Conservation (phyloP, 495 filamentous ascomycete species). For the Neurospora sp. region DNA sequence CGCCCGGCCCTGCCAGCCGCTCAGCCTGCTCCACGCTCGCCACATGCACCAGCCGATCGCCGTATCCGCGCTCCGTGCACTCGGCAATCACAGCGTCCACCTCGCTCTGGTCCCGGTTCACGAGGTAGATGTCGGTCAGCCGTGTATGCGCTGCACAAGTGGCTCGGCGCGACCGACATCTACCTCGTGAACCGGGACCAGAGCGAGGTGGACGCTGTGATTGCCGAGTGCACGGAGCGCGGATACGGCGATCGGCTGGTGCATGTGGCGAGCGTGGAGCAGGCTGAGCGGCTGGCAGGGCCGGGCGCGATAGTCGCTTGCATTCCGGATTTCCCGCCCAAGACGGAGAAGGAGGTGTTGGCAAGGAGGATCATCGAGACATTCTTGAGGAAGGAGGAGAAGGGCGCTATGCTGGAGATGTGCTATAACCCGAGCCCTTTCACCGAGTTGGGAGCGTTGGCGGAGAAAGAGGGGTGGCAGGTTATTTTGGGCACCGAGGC, state of each 20-base stretch:
- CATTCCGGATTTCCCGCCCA: constrained; percentile 60
- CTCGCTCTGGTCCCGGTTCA: too few species aligned
- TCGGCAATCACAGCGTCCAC: too few species aligned
- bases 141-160: constrained; percentile 57
- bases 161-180: constrained; percentile 52
- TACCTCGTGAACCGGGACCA: constrained; percentile 63
- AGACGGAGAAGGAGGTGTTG: constrained; percentile 46
- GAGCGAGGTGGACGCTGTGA: constrained; percentile 52
- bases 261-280: constrained; percentile 43
- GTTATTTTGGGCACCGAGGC: constrained; percentile 62
- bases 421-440: constrained; percentile 64
- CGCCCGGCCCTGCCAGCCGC: too few species aligned
- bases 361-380: constrained; percentile 46
- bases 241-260: constrained; percentile 42
- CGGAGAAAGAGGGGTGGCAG: constrained; percentile 51
- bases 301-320: constrained; percentile 55
- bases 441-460: constrained; percentile 51
- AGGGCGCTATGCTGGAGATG: constrained; percentile 69
- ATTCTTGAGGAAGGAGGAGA: constrained; percentile 39
- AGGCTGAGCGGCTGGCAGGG: constrained; percentile 45
- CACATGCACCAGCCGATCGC: too few species aligned
- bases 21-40: too few species aligned
- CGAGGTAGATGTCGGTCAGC: too few species aligned
- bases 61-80: too few species aligned
- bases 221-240: constrained; percentile 43